These are phyloP conservation scores for Diaporthe sp. DNA, from an alignment of 2,329 filamentous ascomycete species.

Conservation along the genomic window DNA sequence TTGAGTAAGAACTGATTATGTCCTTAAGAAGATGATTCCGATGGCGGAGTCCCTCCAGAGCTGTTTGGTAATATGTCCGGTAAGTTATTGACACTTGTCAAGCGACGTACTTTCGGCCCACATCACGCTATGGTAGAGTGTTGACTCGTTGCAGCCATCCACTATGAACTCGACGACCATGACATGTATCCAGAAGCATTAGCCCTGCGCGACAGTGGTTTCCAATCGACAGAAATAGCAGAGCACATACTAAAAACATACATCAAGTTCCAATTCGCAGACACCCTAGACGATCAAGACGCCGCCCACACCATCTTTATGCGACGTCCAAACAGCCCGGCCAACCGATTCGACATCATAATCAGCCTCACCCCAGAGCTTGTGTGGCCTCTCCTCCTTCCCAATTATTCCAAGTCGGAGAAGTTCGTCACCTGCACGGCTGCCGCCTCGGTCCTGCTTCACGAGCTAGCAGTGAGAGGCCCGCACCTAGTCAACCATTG, in stretches of 20 bases:
- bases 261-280: not conserved
- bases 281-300: not conserved
- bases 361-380: not conserved
- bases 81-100: not conserved
- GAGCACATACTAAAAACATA: slow-evolving; percentile 7
- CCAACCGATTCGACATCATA: not conserved
- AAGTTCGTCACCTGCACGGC: not conserved
- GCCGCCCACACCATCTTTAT: not conserved
- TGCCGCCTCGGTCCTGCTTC: not conserved
- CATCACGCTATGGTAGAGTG: not conserved
- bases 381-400: not conserved
- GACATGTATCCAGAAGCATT: slow-evolving; percentile 16
- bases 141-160: not conserved
- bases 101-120: not conserved
- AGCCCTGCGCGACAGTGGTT: slow-evolving; percentile 5
- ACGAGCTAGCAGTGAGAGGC: slow-evolving; percentile 18
- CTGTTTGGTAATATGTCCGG: not conserved
- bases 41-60: not conserved
- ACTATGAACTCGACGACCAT: not conserved
- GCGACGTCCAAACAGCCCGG: not conserved
- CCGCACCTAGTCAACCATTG: not conserved
- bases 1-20: not conserved
- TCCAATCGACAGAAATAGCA: not conserved
- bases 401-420: slow-evolving; percentile 1
- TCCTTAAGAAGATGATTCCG: not conserved